Conservation (phyloP, 2,329 filamentous ascomycete species). For the Aspergillus sp. region DNA sequence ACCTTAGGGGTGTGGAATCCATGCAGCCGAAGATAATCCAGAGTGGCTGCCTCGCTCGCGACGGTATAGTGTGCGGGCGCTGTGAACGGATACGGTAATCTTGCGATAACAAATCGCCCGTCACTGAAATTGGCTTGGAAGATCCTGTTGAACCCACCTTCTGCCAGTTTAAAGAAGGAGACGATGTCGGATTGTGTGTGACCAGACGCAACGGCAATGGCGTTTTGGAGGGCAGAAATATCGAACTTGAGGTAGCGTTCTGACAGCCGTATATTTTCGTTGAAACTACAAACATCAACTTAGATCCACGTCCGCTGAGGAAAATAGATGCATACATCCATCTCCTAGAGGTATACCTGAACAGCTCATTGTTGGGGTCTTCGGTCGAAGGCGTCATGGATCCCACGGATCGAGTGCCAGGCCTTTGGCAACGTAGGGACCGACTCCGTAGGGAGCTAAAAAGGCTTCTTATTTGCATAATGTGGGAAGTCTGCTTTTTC, state of each 20-base stretch:
- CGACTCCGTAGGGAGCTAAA: too few species aligned
- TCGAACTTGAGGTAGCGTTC: slow-evolving; percentile 22
- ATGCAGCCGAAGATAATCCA: not conserved
- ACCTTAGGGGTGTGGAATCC: not conserved
- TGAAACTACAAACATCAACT: slow-evolving; percentile 12
- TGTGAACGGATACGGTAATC: slow-evolving; percentile 32
- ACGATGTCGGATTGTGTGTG: slow-evolving; percentile 13
- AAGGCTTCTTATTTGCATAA: too few species aligned
- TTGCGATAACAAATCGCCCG: slow-evolving; percentile 27
- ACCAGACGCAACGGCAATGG: slow-evolving; percentile 12
- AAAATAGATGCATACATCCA: slow-evolving; percentile 22
- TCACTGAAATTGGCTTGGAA: slow-evolving; percentile 31
- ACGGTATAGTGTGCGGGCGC: not conserved
- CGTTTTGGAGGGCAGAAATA: slow-evolving; percentile 17
- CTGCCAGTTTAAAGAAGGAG: slow-evolving; percentile 32
- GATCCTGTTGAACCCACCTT: slow-evolving; percentile 38
- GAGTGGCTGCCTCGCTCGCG: not conserved
- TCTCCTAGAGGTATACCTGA: slow-evolving; percentile 23
- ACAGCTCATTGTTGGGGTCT: slow-evolving; percentile 9
- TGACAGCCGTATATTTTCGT: slow-evolving; percentile 16
- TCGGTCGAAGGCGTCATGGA: not conserved
- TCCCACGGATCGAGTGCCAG: too few species aligned
- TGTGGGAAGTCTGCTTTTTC: too few species aligned
- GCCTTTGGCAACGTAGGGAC: too few species aligned
- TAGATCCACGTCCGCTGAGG: not conserved